These are phyloP conservation scores for Byssochlamys sp. DNA, from an alignment of 2,329 filamentous ascomycete genomes.

Conservation along the genomic window DNA sequence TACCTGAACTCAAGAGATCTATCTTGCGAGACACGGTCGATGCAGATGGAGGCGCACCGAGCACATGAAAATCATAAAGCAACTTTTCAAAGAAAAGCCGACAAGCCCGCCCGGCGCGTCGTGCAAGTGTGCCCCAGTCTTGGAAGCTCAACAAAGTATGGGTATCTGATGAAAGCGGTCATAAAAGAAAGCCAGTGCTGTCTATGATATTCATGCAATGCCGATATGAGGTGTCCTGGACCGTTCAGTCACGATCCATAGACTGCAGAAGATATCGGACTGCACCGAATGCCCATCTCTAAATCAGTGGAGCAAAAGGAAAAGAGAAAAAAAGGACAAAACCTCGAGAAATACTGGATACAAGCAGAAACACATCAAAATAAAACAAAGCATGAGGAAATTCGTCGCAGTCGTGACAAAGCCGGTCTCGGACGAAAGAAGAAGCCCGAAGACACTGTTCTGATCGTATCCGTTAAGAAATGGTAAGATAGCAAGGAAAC, in stretches of 20 bases:
- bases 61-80: conserved; percentile 29
- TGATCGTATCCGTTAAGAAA: conserved; percentile 31
- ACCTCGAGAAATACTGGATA: conserved; percentile 11
- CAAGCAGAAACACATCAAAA: conserved; percentile 12
- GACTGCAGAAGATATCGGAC: conserved; percentile 24
- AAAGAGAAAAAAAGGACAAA: conserved; percentile 16
- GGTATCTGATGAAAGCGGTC: conserved; percentile 41
- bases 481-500: conserved; percentile 24
- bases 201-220: conserved; percentile 43
- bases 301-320: conserved; percentile 20
- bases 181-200: conserved; percentile 41
- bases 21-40: conserved; percentile 31
- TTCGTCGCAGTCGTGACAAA: conserved; percentile 39
- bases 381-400: conserved; percentile 20
- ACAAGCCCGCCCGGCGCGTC: conserved; percentile 30
- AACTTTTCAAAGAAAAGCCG: conserved; percentile 31
- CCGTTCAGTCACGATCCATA: conserved; percentile 15
- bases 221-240: conserved; percentile 24
- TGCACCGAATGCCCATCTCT: conserved; percentile 32
- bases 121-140: conserved; percentile 28
- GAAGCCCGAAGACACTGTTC: conserved; percentile 25
- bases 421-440: conserved; percentile 27
- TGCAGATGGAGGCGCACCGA: conserved; percentile 31
- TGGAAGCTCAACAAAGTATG: conserved; percentile 34
- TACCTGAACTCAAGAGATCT: conserved; percentile 33